Conservation (phyloP, 768 basidiomycete genomes). For the Hygrophorus pudorinus region DNA sequence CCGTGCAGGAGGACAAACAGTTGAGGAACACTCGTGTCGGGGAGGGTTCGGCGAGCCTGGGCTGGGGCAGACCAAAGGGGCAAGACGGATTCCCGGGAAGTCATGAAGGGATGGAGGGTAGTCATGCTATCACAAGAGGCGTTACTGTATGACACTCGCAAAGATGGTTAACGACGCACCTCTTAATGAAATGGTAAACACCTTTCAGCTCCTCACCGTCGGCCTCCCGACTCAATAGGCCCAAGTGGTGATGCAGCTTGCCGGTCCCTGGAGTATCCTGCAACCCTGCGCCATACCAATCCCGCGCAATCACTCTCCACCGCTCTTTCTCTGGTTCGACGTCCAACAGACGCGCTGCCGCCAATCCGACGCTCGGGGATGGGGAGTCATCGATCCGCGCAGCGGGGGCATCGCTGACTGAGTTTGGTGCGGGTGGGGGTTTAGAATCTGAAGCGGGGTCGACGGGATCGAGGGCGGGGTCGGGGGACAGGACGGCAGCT, state of each 20-base stretch:
- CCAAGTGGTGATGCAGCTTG: conserved; percentile 89
- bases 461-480: conserved; percentile 8
- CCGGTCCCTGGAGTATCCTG: conserved; percentile 90
- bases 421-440: conserved; percentile 19
- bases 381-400: conserved; percentile 56
- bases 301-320: conserved; percentile 82
- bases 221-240: conserved; percentile 75
- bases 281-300: conserved; percentile 88
- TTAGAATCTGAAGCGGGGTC: conserved; percentile 10
- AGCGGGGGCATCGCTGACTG: conserved; percentile 37
- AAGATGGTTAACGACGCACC: conserved; percentile 37
- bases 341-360: conserved; percentile 72
- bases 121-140: conserved; percentile 55
- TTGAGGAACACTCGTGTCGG: conserved; percentile 66
- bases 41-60: conserved; percentile 62
- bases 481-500: conserved; percentile 20
- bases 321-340: conserved; percentile 87
- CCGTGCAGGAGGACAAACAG: conserved; percentile 91
- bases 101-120: conserved; percentile 79
- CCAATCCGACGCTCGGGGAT: conserved; percentile 74
- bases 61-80: conserved; percentile 76
- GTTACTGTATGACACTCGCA: conserved; percentile 8
- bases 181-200: conserved; percentile 92
- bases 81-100: conserved; percentile 83
- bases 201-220: conserved; percentile 75